These are phyloP conservation scores for Emericellopsis atlantica DNA, from an alignment of 2,329 filamentous ascomycete species.

Conservation along the genomic window DNA sequence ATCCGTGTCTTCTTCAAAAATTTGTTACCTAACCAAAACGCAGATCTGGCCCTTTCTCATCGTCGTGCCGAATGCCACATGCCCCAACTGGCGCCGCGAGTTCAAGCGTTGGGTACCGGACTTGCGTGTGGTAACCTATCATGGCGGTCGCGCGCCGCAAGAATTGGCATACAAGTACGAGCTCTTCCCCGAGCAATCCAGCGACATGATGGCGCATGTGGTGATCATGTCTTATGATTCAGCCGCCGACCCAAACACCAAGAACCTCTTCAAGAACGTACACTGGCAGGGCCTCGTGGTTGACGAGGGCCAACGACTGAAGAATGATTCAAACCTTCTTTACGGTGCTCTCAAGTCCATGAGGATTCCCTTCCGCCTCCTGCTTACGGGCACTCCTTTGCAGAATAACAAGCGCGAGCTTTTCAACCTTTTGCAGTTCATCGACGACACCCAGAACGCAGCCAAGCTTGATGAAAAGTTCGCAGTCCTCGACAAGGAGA, in stretches of 20 bases:
- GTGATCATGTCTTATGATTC: conserved; percentile 94
- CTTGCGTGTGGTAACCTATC: conserved; percentile 83
- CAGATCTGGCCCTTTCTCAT: conserved; percentile 83
- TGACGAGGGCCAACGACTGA: conserved; percentile 89
- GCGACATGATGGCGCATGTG: conserved; percentile 72
- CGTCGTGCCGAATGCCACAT: conserved; percentile 89
- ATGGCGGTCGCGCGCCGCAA: conserved; percentile 64
- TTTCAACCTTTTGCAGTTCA: conserved; percentile 93
- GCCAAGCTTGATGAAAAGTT: conserved; percentile 64
- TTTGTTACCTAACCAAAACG: conserved; percentile 3
- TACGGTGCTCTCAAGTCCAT: conserved; percentile 64
- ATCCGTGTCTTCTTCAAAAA: background rate
- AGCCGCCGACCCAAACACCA: conserved; percentile 59
- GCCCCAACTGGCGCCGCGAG: conserved; percentile 94
- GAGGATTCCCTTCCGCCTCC: conserved; percentile 68
- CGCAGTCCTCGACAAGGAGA: conserved; percentile 67
- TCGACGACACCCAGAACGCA: conserved; percentile 62
- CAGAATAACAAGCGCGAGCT: conserved; percentile 94
- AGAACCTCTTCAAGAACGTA: conserved; percentile 52
- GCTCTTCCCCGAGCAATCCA: conserved; percentile 57
- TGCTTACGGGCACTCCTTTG: conserved; percentile 83
- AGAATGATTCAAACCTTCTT: conserved; percentile 78
- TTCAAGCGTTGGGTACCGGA: conserved; percentile 87
- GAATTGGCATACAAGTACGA: conserved; percentile 72
- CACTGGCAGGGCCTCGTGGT: conserved; percentile 83